Evolutionary conservation across 768 basidiomycete species (phyloP).

Genomic region (Lactarius pseudohatsudake): DNA sequence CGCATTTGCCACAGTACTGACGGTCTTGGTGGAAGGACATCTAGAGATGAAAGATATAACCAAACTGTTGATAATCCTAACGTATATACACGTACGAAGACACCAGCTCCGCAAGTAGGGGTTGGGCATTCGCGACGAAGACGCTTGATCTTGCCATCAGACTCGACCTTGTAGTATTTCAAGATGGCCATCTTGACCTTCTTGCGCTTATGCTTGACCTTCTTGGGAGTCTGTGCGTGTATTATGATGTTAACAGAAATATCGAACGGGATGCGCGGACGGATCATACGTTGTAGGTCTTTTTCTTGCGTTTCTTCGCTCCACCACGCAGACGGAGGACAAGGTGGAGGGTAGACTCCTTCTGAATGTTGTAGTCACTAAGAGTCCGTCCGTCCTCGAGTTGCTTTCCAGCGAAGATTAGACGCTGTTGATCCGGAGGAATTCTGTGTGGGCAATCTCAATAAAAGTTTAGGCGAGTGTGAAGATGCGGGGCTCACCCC

Average conservation of each 20-base stretch:
- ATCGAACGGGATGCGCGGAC: background rate
- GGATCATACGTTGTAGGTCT: slow-evolving; percentile 90
- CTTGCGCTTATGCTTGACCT: slow-evolving; percentile 40
- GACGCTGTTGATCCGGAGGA: slow-evolving; percentile 91
- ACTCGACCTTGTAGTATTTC: slow-evolving; percentile 93
- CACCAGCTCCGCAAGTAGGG: slow-evolving; percentile 80
- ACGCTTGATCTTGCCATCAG: slow-evolving; percentile 99
- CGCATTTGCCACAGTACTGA: slow-evolving; percentile 97
- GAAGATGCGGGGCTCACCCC: slow-evolving; percentile 55
- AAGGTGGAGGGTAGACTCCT: slow-evolving; percentile 97
- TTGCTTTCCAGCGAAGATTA: slow-evolving; percentile 99
- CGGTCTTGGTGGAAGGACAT: slow-evolving; percentile 99
- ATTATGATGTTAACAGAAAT: background rate
- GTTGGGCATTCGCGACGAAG: slow-evolving; percentile 92
- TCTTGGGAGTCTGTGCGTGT: slow-evolving; percentile 26
- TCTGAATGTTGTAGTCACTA: slow-evolving; percentile 97
- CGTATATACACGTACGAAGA: slow-evolving; percentile 59
- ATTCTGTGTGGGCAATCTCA: slow-evolving; percentile 49
- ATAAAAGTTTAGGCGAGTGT: slow-evolving; percentile 14
- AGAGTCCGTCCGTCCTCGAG: slow-evolving; percentile 98
- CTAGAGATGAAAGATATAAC: slow-evolving; percentile 38
- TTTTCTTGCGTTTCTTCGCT: slow-evolving; percentile 99
- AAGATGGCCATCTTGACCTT: slow-evolving; percentile 99
- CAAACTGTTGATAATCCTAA: background rate
- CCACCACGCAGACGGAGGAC: slow-evolving; percentile 98